Percentiles rank a stretch among this genome's conserved stretches.
phyloP scores from a whole-genome alignment of 768 basidiomycete species.

The Cystobasidium onofrii region DNA sequence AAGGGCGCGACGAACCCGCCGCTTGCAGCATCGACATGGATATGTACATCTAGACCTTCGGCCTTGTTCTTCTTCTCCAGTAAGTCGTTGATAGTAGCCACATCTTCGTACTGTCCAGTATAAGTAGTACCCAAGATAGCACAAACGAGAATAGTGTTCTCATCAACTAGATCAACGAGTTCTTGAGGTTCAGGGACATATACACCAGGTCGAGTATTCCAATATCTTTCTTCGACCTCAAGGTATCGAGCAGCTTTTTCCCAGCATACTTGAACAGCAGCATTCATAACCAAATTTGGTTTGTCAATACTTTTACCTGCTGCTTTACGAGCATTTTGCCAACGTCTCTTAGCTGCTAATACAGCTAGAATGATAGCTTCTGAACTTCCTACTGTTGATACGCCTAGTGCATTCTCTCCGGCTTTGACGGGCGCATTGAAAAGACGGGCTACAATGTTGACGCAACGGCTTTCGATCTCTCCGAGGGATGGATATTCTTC shows the following conservation, averaged over 20 bases:
- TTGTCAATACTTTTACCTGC: slow-evolving; percentile 39
- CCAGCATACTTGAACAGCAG: slow-evolving; percentile 43
- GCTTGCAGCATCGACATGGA: slow-evolving; percentile 42
- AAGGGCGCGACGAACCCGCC: slow-evolving; percentile 41
- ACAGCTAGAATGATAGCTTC: slow-evolving; percentile 45
- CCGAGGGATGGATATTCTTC: slow-evolving; percentile 38
- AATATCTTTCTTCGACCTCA: slow-evolving; percentile 45
- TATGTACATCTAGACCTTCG: slow-evolving; percentile 42
- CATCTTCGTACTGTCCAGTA: slow-evolving; percentile 40
- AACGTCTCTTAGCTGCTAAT: slow-evolving; percentile 42
- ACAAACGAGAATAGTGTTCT: slow-evolving; percentile 44
- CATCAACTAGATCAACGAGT: slow-evolving; percentile 44
- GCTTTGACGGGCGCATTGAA: slow-evolving; percentile 40
- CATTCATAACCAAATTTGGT: slow-evolving; percentile 44
- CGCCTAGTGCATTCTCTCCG: slow-evolving; percentile 41
- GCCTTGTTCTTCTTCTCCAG: slow-evolving; percentile 42
- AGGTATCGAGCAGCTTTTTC: slow-evolving; percentile 43
- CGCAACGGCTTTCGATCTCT: slow-evolving; percentile 40
- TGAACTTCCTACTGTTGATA: slow-evolving; percentile 39
- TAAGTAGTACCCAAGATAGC: slow-evolving; percentile 41
- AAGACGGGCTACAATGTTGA: slow-evolving; percentile 41
- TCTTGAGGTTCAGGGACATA: slow-evolving; percentile 45
- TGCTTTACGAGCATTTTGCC: slow-evolving; percentile 39
- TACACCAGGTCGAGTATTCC: slow-evolving; percentile 40
- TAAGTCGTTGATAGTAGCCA: slow-evolving; percentile 35